Evolutionary conservation across 2,329 filamentous ascomycete genomes (phyloP).

Genomic region (Colletotrichum godetiae): DNA sequence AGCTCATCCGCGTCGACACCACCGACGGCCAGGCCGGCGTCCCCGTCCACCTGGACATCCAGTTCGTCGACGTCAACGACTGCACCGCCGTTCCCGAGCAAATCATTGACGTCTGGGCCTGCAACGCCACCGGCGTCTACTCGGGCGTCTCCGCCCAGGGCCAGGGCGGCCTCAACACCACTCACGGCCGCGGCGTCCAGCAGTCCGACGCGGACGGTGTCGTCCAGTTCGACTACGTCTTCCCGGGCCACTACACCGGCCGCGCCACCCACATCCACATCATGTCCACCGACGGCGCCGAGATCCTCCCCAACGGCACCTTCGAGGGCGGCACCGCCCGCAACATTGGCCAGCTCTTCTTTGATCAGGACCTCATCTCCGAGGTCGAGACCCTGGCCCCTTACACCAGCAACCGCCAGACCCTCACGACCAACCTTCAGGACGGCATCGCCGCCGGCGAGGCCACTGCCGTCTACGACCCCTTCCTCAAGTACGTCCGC

Average conservation of each 20-base stretch:
- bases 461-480: conserved; percentile 57
- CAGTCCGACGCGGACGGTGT: conserved; percentile 38
- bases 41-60: conserved; percentile 48
- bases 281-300: conserved; percentile 51
- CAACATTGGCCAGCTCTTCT: conserved; percentile 41
- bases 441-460: conserved; percentile 57
- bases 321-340: conserved; percentile 45
- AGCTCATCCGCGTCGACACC: conserved; percentile 57
- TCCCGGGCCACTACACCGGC: conserved; percentile 57
- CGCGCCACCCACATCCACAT: conserved; percentile 62
- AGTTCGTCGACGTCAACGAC: conserved; percentile 38
- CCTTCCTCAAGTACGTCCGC: conserved; percentile 67
- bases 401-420: conserved; percentile 58
- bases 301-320: conserved; percentile 46
- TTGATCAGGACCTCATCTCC: conserved; percentile 27
- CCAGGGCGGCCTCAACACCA: conserved; percentile 33
- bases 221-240: conserved; percentile 54
- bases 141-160: conserved; percentile 42
- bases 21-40: conserved; percentile 55
- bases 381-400: conserved; percentile 60
- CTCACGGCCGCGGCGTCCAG: conserved; percentile 30
- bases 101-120: conserved; percentile 39
- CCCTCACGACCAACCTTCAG: conserved; percentile 61
- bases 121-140: conserved; percentile 55
- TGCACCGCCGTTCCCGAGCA: conserved; percentile 37